Percentiles rank a stretch among this genome's conserved stretches.
phyloP scores from a whole-genome alignment of 768 basidiomycete genomes.

The Suillus plorans region DNA sequence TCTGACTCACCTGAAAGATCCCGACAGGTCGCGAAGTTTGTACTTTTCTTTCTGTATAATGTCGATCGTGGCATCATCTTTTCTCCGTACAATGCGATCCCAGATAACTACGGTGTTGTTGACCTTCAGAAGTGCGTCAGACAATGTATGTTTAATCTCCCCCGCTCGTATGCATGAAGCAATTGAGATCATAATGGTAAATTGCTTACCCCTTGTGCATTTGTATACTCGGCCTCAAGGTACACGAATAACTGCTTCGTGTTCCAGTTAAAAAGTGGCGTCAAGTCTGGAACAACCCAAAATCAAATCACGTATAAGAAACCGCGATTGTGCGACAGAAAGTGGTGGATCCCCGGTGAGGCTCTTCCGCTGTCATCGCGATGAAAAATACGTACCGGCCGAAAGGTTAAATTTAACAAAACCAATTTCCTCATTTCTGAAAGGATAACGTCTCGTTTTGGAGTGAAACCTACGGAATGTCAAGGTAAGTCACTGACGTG shows the following conservation, averaged over 20 bases:
- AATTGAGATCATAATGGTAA: background rate
- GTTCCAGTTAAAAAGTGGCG: constrained; percentile 90
- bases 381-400: constrained; percentile 58
- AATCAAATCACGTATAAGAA: background rate
- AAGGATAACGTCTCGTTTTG: constrained; percentile 53
- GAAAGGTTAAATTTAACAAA: constrained; percentile 80
- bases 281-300: constrained; percentile 54
- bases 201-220: constrained; percentile 63
- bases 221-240: constrained; percentile 81
- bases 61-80: constrained; percentile 69
- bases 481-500: constrained; percentile 14
- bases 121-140: constrained; percentile 38
- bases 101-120: constrained; percentile 84
- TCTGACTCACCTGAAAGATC: constrained; percentile 68
- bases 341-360: constrained; percentile 18
- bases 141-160: constrained; percentile 5
- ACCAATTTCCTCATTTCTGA: constrained; percentile 70
- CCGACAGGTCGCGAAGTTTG: constrained; percentile 71
- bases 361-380: constrained; percentile 19
- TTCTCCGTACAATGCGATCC: constrained; percentile 88
- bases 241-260: constrained; percentile 94
- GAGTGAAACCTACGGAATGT: constrained; percentile 40
- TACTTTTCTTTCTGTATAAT: constrained; percentile 76
- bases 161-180: background rate
- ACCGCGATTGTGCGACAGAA: constrained; percentile 4